phyloP scores from a whole-genome alignment of 768 basidiomycete species.

The Clavaria fumosa region DNA sequence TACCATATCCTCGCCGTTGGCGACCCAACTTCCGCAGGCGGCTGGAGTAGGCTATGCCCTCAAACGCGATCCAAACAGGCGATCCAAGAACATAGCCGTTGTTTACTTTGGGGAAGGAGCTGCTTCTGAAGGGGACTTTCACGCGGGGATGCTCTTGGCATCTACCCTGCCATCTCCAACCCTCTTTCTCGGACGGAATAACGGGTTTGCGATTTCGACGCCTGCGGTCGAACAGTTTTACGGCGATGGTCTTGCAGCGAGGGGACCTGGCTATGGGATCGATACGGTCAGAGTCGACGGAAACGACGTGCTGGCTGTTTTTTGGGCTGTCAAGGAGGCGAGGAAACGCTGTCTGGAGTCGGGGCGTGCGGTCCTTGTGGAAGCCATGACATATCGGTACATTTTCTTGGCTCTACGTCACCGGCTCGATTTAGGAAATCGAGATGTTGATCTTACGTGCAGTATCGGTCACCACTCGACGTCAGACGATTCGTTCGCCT shows the following conservation, averaged over 20 bases:
- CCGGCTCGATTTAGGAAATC: constrained; percentile 3
- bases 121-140: constrained; percentile 83
- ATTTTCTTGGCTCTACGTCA: constrained; percentile 9
- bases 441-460: constrained; percentile 7
- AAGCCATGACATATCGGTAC: constrained; percentile 84
- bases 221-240: constrained; percentile 79
- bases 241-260: constrained; percentile 84
- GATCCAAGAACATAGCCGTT: constrained; percentile 60
- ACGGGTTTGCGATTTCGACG: constrained; percentile 92
- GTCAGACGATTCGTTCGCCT: constrained; percentile 92
- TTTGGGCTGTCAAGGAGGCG: constrained; percentile 57
- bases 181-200: constrained; percentile 63
- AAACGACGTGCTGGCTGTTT: constrained; percentile 80
- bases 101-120: constrained; percentile 93
- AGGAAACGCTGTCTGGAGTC: constrained; percentile 57
- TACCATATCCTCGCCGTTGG: constrained; percentile 86
- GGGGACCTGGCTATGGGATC: constrained; percentile 86
- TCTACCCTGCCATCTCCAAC: constrained; percentile 65
- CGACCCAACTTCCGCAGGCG: constrained; percentile 90
- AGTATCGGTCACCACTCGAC: constrained; percentile 92
- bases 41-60: constrained; percentile 88
- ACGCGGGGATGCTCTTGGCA: constrained; percentile 74
- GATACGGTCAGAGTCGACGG: constrained; percentile 89
- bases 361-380: constrained; percentile 69
- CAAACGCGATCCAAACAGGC: constrained; percentile 55